phyloP scores from a whole-genome alignment of 1,284 basidiomycete genomes.

The Ceratobasidium sp. region DNA sequence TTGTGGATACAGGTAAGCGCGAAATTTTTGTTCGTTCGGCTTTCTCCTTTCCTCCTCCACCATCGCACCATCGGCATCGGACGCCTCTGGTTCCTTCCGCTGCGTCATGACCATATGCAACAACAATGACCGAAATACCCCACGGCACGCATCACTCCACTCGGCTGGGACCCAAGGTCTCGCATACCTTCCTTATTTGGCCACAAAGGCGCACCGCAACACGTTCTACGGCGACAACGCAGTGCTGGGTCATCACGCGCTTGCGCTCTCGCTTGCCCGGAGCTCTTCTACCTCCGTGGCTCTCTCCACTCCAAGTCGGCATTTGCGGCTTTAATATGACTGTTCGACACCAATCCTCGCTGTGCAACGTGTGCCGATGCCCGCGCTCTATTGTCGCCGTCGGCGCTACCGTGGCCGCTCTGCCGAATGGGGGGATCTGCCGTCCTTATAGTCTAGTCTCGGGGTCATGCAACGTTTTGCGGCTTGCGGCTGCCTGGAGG shows the following conservation, averaged over 20 bases:
- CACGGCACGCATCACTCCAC: conserved; percentile 7
- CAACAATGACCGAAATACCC: conserved; percentile 29
- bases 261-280: conserved; percentile 14
- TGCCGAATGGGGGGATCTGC: background rate
- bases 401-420: conserved; percentile 18
- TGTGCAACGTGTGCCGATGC: conserved; percentile 25
- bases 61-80: background rate
- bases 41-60: conserved; percentile 3
- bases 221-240: conserved; percentile 27
- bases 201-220: conserved; percentile 40
- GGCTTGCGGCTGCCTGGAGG: background rate
- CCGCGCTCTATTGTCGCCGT: conserved; percentile 27
- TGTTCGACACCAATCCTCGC: conserved; percentile 8
- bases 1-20: conserved; percentile 90
- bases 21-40: conserved; percentile 5
- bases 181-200: conserved; percentile 23
- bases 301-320: conserved; percentile 5
- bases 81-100: conserved; percentile 2
- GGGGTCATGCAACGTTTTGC: background rate
- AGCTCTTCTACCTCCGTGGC: conserved; percentile 11
- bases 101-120: background rate
- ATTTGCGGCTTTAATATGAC: conserved; percentile 9
- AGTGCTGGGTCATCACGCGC: background rate
- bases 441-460: background rate
- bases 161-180: conserved; percentile 17